Evolutionary conservation across 345 rosid species (phyloP), one percentile per base, ranked within the genome.

Genomic region (Lepidium didymum): DNA sequence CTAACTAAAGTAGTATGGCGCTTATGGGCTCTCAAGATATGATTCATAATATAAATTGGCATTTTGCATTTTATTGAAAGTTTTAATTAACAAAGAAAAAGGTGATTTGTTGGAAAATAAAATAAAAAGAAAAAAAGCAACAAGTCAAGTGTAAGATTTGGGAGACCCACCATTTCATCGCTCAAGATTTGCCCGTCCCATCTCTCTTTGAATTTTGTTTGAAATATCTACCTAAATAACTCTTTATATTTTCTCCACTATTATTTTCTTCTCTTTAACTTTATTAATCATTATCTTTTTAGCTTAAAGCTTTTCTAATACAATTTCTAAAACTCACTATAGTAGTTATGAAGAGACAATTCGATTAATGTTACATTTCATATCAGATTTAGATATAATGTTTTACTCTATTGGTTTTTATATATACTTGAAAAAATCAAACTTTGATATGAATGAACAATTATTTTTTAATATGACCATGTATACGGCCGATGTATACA

Each of bases 131-230:
- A 37, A 29, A 56, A 61, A 64, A 57, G 35, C 46, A 64, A 64
- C 37, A 73, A 40, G 71, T 64, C 66, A 73, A 65, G 54, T 65
- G 72, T 42, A 49, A 65, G 77, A 73, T 73, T 57, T 66, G 77
- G 66, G 67, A 57, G 77, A 65, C 77, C 77, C 77, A 73, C 77
- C 67, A 38, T 25, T 65, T 33, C 31, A 57, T 58, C 46, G 18
- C 71, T 73, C 23, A 57, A 66, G 77, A 73, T 73, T 73, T 73
- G 23, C 65, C 31, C 53, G 60, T 7, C 67, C 72, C 72, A 57
- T 56, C 61, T 57, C 66, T 64, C 36, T 64, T 56, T 34, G 61
- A 73, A n/a, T n/a, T n/a, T n/a, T n/a, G n/a, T n/a, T n/a, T n/a
- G n/a, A n/a, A n/a, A n/a, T n/a, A n/a, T n/a, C n/a, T n/a, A n/a